Conservation (phyloP, 2,329 filamentous ascomycete genomes). For the Cercospora sp. region DNA sequence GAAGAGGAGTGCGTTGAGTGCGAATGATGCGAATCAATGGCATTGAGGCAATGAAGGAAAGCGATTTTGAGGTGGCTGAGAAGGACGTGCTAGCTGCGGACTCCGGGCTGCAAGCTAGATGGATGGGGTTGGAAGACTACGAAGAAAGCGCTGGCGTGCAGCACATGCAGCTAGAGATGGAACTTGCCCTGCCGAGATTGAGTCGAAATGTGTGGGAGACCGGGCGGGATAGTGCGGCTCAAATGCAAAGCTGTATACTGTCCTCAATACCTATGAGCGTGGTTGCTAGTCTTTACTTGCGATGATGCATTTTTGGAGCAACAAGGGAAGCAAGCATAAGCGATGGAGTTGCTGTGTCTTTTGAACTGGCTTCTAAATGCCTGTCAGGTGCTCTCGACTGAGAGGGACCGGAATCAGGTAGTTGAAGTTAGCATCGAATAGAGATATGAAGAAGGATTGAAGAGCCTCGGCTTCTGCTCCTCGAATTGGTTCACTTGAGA, state of each 20-base stretch:
- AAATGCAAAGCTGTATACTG: neutral
- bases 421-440: too few species aligned
- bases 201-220: too few species aligned
- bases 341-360: too few species aligned
- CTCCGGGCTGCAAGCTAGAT: neutral
- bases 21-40: conserved; percentile 38
- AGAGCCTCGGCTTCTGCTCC: too few species aligned
- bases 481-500: too few species aligned
- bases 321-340: neutral
- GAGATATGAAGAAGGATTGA: neutral
- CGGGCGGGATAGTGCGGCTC: neutral
- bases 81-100: neutral
- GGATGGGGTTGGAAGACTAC: too few species aligned
- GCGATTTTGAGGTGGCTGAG: neutral
- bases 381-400: too few species aligned
- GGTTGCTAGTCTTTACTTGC: neutral
- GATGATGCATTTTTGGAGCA: neutral
- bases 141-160: neutral
- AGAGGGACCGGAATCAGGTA: too few species aligned
- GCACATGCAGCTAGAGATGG: neutral
- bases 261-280: neutral
- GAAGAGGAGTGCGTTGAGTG: conserved; percentile 57
- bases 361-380: too few species aligned
- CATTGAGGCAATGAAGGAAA: neutral
- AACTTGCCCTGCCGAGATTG: neutral